Evolutionary conservation across 495 filamentous ascomycete species (phyloP), one percentile per base, ranked within the genome.

Genomic region (Hypoxylon intermedium): DNA sequence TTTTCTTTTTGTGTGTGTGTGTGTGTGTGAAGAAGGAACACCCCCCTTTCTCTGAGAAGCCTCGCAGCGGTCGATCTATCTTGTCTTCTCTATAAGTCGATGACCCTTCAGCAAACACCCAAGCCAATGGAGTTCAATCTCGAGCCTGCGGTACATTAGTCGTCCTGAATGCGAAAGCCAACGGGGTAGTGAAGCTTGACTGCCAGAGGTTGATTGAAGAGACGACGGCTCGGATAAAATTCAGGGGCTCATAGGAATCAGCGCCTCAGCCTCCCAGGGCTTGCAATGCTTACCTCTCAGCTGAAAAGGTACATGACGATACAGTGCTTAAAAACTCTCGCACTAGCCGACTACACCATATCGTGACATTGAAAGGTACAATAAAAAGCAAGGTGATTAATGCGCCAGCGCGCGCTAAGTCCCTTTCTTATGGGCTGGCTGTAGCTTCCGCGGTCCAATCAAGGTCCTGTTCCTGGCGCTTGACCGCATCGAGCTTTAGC

Each of bases 381-480:
- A n/a, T n/a, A n/a, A 38, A 31, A 37, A 44, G 12, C 57, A 49
- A 48, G 37, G 63, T 57, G 41, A 60, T 60, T 19, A 45, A 53
- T 57, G 33, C 63, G 33, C 28, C 33, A 26, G 46, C 16, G 44
- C 20, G 40, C 61, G 51, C 65, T 61, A 65, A 59, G 60, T 68
- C 41, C 58, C 43, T 52, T 63, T 37, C 58, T 40, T 41, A 23
- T 71, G 69, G 73, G 60, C 69, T 71, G 65, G 62, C 53, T 60
- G 70, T 41, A 57, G 67, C 65, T 70, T 75, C 75, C 75, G 75
- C 75, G 74, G 72, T 28, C 77, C 77, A 80, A 80, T 80, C 49
- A 72, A 46, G 63, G 41, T 34, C 33, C 63, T 70, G 76, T 80
- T 70, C 77, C 77, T 80, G 77, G 69, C 72, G 72, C 74, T 78